Conservation (phyloP, 257 asterid species). For the Gynochthodes officinalis region DNA sequence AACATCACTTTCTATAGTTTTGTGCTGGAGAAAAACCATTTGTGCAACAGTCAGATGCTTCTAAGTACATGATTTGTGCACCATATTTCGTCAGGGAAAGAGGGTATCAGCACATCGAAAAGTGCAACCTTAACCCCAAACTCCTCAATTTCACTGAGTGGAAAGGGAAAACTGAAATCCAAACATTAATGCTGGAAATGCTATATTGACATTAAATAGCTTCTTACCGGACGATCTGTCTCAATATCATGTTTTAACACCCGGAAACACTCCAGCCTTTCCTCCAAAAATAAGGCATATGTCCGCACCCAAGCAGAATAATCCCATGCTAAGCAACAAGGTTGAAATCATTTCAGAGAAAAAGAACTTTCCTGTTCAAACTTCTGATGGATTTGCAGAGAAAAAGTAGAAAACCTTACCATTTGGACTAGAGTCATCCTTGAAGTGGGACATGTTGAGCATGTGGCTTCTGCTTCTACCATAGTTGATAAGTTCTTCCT, state of each 20-base stretch:
- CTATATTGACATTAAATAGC: neutral
- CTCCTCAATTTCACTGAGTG: neutral
- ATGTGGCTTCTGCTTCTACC: slow-evolving; percentile 82
- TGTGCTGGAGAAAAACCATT: neutral
- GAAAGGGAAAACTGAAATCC: neutral
- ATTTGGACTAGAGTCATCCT: slow-evolving; percentile 93
- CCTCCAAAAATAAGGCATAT: slow-evolving; percentile 88
- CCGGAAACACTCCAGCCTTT: slow-evolving; percentile 92
- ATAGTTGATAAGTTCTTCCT: slow-evolving; percentile 82
- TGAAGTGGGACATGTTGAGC: slow-evolving; percentile 90
- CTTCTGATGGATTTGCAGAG: slow-evolving; percentile 3
- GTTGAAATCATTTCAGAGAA: slow-evolving; percentile 17
- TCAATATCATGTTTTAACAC: slow-evolving; percentile 83
- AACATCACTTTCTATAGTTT: neutral
- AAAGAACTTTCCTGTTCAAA: slow-evolving; percentile 9
- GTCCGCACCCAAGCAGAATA: slow-evolving; percentile 96
- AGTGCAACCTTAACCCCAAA: neutral
- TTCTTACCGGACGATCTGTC: slow-evolving; percentile 64
- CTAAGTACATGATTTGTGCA: neutral
- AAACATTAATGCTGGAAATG: neutral
- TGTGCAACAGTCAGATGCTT: neutral
- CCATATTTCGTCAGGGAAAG: neutral
- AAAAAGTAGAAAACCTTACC: slow-evolving; percentile 43
- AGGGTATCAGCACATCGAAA: neutral
- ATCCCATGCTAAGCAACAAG: slow-evolving; percentile 79